Conservation (phyloP, 345 rosid species). For the Hibiscus syriacus region DNA sequence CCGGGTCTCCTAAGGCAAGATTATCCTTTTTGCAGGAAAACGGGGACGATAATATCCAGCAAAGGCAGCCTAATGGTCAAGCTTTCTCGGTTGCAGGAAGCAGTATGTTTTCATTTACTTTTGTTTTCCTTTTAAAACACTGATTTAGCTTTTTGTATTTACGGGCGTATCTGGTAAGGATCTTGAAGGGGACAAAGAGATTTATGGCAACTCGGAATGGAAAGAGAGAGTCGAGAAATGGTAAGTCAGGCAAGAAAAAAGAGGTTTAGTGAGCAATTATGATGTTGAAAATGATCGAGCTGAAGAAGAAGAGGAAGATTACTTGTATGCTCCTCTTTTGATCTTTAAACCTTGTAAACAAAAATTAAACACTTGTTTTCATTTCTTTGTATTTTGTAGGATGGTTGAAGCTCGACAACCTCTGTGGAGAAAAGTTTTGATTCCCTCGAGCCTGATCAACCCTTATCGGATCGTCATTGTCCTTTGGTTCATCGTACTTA, state of each 20-base stretch:
- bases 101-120: too few species aligned
- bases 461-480: too few species aligned
- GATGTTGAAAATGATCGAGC: constrained; percentile 53
- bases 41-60: constrained; percentile 47
- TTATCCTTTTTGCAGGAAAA: constrained; percentile 45
- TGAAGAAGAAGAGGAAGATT: constrained; percentile 62
- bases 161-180: constrained; percentile 60
- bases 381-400: too few species aligned
- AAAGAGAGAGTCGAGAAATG: constrained; percentile 85
- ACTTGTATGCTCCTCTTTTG: constrained; percentile 40
- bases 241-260: constrained; percentile 85
- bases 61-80: too few species aligned
- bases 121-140: too few species aligned
- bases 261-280: constrained; percentile 55
- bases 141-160: too few species aligned
- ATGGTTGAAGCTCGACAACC: too few species aligned
- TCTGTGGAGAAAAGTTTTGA: too few species aligned
- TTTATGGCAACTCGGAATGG: too few species aligned
- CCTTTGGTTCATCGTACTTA: too few species aligned
- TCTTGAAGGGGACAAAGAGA: constrained; percentile 66
- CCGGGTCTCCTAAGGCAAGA: constrained; percentile 3
- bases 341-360: not conserved
- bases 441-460: too few species aligned
- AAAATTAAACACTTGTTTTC: constrained; percentile 30
- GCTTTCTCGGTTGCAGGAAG: too few species aligned